phyloP scores from a whole-genome alignment of 108 stramenopile genomes.

The Conticribra weissflogii region DNA sequence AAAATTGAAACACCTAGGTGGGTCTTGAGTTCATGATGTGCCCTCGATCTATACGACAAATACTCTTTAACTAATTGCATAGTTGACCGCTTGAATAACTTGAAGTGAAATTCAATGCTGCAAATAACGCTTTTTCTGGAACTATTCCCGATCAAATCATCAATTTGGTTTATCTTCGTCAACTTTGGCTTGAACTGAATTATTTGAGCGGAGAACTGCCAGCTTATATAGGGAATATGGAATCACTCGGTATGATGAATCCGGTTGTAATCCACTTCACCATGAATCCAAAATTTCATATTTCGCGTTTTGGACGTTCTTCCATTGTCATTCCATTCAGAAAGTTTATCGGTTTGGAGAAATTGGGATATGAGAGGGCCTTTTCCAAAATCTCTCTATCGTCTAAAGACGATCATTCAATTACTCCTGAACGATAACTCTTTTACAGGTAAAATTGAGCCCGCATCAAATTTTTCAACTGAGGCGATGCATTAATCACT shows the following conservation, averaged over 20 bases:
- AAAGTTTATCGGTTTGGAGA: background rate
- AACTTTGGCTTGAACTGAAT: background rate
- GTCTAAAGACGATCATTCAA: background rate
- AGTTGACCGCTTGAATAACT: too few species aligned
- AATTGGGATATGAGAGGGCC: background rate
- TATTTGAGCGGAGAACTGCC: background rate
- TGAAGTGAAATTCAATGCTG: background rate
- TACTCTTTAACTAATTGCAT: too few species aligned
- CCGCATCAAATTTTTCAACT: too few species aligned
- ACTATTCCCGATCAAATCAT: background rate
- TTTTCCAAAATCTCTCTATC: background rate
- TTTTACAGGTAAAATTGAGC: background rate
- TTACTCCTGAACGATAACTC: background rate
- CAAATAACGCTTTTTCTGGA: background rate
- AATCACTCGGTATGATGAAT: background rate
- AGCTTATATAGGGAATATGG: background rate
- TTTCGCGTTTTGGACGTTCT: too few species aligned
- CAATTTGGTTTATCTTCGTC: background rate
- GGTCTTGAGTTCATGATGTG: too few species aligned
- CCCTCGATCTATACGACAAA: too few species aligned
- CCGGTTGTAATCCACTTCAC: too few species aligned
- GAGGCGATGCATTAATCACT: too few species aligned
- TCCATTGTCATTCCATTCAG: too few species aligned
- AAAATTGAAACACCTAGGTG: constrained; percentile 3
- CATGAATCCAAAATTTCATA: too few species aligned